Base-by-base conservation (phyloP, 2,329 filamentous ascomycete species). In the Cercospora beticola region DNA sequence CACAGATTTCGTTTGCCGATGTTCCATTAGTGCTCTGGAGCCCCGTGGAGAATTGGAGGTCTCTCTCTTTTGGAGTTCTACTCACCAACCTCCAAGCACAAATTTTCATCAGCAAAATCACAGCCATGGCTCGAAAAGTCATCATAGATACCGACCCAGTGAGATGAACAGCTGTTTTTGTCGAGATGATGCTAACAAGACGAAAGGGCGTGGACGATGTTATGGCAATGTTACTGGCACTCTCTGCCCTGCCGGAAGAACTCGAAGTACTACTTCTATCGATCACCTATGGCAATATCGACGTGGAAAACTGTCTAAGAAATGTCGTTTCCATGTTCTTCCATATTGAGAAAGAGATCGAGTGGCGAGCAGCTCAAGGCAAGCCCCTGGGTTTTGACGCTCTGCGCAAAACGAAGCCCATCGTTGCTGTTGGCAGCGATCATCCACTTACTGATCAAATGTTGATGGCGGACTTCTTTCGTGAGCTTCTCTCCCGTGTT, bases 61-160 rank as follows among this genome's bases (percentile, higher is more conserved):
- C 16, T 21, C 18, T 21, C n/a, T 59, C 8, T 21, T 59, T 8
- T 21, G 10, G 21, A 36, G 10, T 10, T n/a, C 28, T 12, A 12
- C 6, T 59, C 26, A n/a, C 10, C 30, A 21, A 33, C 16, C 18
- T 36, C n/a, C 62, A 59, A 16, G 56, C 49, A 18, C 64, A 30
- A 26, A 43, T 14, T 78, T 62, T 28, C 14, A 26, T 12, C 23
- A 16, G 23, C 23, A 9, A 28, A 12, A 83, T 84, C 81, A 77
- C 80, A 2, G 28, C 33, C 21, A 65, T 65, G 62, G 36, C 62
- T 28, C 62, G 81, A 59, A 82, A 90, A 76, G 90, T 99, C 74
- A 97, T 99, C 76, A 95, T 99, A 76, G 95, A 99, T 78, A 98
- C 94, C 2, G 95, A 98, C 79, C 94, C 94, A 82, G 94, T 92